Evolutionary conservation across 805 yeast species (phyloP).

Genomic region (Saccharomyces jurei): DNA sequence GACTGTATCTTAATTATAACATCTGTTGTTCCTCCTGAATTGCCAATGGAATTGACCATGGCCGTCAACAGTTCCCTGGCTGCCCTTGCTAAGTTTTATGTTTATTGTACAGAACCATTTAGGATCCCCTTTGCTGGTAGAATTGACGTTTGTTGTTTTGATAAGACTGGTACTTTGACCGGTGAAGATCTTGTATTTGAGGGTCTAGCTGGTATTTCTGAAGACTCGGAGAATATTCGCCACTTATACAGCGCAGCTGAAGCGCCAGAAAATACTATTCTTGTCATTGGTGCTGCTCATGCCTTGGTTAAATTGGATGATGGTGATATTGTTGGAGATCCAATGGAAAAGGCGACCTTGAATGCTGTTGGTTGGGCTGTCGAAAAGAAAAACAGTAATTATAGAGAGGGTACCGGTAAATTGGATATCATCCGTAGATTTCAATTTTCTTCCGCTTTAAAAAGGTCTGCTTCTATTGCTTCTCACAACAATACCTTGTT

Average conservation of each 20-base stretch:
- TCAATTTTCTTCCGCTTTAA: constrained; percentile 92
- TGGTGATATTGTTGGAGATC: constrained; percentile 97
- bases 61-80: constrained; percentile 91
- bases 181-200: constrained; percentile 95
- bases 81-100: constrained; percentile 77
- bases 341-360: constrained; percentile 96
- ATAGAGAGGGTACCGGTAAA: constrained; percentile 38
- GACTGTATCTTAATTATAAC: constrained; percentile 95
- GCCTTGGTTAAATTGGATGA: constrained; percentile 91
- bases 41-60: constrained; percentile 98
- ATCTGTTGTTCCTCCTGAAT: constrained; percentile 97
- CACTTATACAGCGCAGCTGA: constrained; percentile 45
- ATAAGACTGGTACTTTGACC: constrained; percentile 95
- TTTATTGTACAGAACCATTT: constrained; percentile 97
- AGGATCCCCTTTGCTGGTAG: constrained; percentile 97
- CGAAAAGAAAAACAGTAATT: constrained; percentile 64
- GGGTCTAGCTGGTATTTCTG: constrained; percentile 79
- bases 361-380: constrained; percentile 82
- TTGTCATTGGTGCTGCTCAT: constrained; percentile 88
- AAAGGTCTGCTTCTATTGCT: constrained; percentile 87
- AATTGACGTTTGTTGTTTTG: constrained; percentile 96
- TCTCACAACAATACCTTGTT: constrained; percentile 47
- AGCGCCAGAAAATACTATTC: constrained; percentile 61
- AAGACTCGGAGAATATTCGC: constrained; percentile 40
- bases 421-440: constrained; percentile 81